These are phyloP conservation scores for Cercospora citrullina DNA, from an alignment of 2,329 filamentous ascomycete genomes.

Conservation along the genomic window DNA sequence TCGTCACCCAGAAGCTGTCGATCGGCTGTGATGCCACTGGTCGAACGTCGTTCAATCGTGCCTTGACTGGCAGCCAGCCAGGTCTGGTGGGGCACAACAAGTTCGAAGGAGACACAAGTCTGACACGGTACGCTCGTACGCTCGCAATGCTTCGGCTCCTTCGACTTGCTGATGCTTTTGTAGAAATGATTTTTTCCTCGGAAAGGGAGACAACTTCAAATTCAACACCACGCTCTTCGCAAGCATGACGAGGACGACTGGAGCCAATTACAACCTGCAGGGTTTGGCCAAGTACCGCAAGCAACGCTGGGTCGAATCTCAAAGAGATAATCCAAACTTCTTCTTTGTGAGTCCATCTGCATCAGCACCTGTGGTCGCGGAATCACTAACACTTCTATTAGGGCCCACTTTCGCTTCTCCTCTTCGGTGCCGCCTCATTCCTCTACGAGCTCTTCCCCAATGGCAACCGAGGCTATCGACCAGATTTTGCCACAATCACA, in stretches of 20 bases:
- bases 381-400: neutral
- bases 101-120: conserved; percentile 45
- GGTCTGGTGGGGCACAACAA: conserved; percentile 50
- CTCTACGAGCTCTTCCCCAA: conserved; percentile 45
- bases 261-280: conserved; percentile 42
- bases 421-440: conserved; percentile 48
- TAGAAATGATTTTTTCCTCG: conserved; percentile 42
- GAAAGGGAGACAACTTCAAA: conserved; percentile 35
- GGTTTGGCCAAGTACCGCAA: conserved; percentile 42
- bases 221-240: conserved; percentile 47
- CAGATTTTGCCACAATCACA: conserved; percentile 36
- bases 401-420: conserved; percentile 42
- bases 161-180: neutral
- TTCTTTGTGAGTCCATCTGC: conserved; percentile 37
- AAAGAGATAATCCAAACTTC: conserved; percentile 44
- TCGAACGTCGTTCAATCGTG: conserved; percentile 42
- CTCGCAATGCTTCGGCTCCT: neutral
- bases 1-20: conserved; percentile 46
- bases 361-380: neutral
- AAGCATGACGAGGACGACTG: conserved; percentile 40
- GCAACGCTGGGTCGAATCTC: conserved; percentile 44
- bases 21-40: conserved; percentile 50
- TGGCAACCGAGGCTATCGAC: conserved; percentile 27
- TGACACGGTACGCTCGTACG: conserved; percentile 36
- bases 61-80: conserved; percentile 42